Base-by-base conservation (phyloP, 805 yeast genomes). In the Metschnikowia lunata region DNA sequence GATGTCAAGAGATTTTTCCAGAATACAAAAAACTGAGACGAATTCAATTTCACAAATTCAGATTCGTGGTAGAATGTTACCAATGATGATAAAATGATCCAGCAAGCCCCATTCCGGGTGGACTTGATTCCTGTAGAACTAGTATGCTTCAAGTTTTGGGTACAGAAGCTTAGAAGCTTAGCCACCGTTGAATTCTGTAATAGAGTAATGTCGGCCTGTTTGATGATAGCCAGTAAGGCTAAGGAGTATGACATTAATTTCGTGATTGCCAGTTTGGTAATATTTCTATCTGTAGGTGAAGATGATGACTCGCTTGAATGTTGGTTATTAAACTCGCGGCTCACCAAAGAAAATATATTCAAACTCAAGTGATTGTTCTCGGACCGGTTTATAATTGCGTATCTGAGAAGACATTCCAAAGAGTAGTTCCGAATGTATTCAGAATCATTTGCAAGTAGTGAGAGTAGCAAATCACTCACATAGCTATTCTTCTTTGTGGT, bases 1-100 rank as follows among this genome's bases (percentile, higher is more conserved):
- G 75, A 68, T 3, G 76, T 71, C 44, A 71, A 61, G 14, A 71
- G 58, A 48, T 67, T 62, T 46, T 71, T 71, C 75, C 75, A 71
- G 37, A 70, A 71, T 7, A 71, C 68, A 31, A 71, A 55, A 41
- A 69, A 63, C 48, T 71, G 75, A 1, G 76, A 70, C 0, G 74
- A 67, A 48, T 71, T 71, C 49, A 71, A 60, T 44, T 61, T 62
- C 13, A 71, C 73, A 49, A 67, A 69, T 47, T 71, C 76, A 0
- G 72, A 66, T 29, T 66, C 67, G 35, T 66, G 60, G 44, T 69
- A 61, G 34, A 70, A 64, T 0, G 73, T 67, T 7, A 69, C 69
- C 39, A 71, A 56, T 0, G 75, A 62, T 3, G 72, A 50, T 34
- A 71, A 58, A n/a, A 69, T 61, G 6, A 67, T 57, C 76, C 75